Base-by-base conservation (phyloP, 257 asterid genomes). In the Solanum chmielewskii region DNA sequence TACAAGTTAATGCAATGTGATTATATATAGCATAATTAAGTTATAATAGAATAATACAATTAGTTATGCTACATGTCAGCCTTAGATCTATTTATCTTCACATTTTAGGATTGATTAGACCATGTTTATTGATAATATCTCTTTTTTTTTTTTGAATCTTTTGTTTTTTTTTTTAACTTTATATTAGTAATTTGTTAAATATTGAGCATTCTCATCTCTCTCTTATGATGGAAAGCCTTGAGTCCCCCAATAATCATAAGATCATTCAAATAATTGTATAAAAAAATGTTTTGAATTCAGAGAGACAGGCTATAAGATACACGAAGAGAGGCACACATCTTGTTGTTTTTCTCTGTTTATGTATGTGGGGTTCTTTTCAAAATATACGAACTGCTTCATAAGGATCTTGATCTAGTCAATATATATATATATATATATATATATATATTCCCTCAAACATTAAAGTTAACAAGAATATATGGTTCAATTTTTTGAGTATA, bases 171-270 rank as follows among this genome's bases (percentile, higher is more conserved):
- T 13, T 49, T 80, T 62, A 66, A n/a, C 85, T 80, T 80, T 80
- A 78, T 78, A 78, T 78, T 15, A 44, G 31, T 45, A 62, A 62
- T 80, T 78, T 80, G 85, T 49, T 80, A 45, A 60, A 29, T 80
- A 49, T 80, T 80, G 85, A 49, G 18, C 85, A n/a, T 37, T 76
- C 60, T 76, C 59, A 41, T 80, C 39, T 45, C 85, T 80, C 85
- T 88, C 85, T 88, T 82, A 87, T 89, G 89, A 92, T 92, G 91
- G 91, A 90, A 87, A 41, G 93, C 94, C 92, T 95, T 90, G 96
- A 97, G 94, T 95, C 96, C 94, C 92, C 90, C 97, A 90, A 88
- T 90, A 88, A 92, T 88, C 90, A 88, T 70, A 70, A 70, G 81
- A 75, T 71, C 80, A 73, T 86, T 84, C 89, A 60, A 74, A 80